Base-by-base conservation (phyloP, 768 basidiomycete species). In the Leccinum sublutescens region DNA sequence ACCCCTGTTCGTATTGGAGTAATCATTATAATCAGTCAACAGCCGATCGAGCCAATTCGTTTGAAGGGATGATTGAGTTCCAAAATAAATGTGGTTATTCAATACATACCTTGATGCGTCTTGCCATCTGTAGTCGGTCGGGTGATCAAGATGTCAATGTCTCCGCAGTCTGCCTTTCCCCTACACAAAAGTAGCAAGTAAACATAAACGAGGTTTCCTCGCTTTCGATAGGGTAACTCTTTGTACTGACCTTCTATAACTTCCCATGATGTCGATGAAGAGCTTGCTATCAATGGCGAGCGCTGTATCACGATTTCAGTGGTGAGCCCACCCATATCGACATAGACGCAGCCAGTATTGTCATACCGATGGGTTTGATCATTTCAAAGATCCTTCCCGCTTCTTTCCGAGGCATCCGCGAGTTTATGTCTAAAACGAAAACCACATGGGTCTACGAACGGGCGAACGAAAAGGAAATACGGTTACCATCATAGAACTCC, bases 71-170 rank as follows among this genome's bases (percentile, higher is more conserved):
- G 38, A 29, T 27, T 19, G 34, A n/a, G 40, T n/a, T 40, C 40
- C 40, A 9, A 9, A 40, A 17, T 38, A 38, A 3, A 40, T 40
- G 8, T 40, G 17, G 9, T n/a, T n/a, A n/a, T 40, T 40, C n/a
- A n/a, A 7, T 40, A 54, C 76, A 54, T 65, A 85, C 93, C 91
- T 54, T 77, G 75, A 69, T 96, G 94, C 0, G 87, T 89, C 59
- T 75, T 79, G 0, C 91, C 91, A 64, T 95, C 93, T 2, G 78
- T 73, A 1, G 83, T 79, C 21, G 85, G 80, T 5, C 93, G 84
- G 2, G 92, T 93, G 62, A 98, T 86, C 57, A 97, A 71, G 50
- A 97, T 85, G 71, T 98, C 95, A 58, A 98, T 91, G 69, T 97
- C 95, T 2, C 95, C 95, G 57, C 91, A 95, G 55, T 86, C 85